These are phyloP conservation scores for Fistulifera pelliculosa DNA, from an alignment of 108 stramenopile species.

Conservation along the genomic window DNA sequence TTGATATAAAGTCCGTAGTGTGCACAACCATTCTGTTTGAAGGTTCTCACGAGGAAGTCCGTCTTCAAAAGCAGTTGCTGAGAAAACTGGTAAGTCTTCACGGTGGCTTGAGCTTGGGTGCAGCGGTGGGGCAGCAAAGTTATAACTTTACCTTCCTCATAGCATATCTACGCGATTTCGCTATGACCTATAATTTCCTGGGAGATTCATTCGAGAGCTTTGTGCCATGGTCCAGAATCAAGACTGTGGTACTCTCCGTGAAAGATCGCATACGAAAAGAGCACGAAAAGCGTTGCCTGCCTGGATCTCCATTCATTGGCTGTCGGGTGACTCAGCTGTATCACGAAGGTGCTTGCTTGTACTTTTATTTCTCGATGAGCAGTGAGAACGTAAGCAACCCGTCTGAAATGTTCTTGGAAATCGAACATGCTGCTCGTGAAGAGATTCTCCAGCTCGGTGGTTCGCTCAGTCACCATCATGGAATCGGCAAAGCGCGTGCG, in stretches of 20 bases:
- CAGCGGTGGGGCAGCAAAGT: constrained; percentile 64
- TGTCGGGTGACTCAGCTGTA: constrained; percentile 93
- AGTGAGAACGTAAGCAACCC: constrained; percentile 50
- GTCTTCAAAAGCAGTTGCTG: constrained; percentile 48
- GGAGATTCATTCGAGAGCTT: constrained; percentile 93
- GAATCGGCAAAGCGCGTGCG: constrained; percentile 82
- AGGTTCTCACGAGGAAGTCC: constrained; percentile 58
- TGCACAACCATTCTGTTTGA: constrained; percentile 88
- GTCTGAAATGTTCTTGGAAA: constrained; percentile 44
- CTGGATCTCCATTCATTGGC: constrained; percentile 74
- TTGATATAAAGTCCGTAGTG: constrained; percentile 25
- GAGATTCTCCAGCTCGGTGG: constrained; percentile 84
- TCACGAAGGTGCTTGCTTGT: constrained; percentile 88
- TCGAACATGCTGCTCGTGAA: constrained; percentile 77
- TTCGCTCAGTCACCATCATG: constrained; percentile 91
- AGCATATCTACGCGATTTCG: constrained; percentile 93
- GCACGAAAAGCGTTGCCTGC: constrained; percentile 52
- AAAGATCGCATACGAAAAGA: constrained; percentile 60
- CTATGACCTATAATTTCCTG: constrained; percentile 76
- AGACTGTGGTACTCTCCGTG: constrained; percentile 39
- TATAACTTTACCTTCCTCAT: constrained; percentile 92
- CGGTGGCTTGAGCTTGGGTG: constrained; percentile 76
- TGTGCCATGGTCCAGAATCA: constrained; percentile 81
- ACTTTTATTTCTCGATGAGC: constrained; percentile 91
- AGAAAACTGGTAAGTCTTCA: constrained; percentile 26